Percentiles rank a stretch among this genome's conserved stretches.
Conservation (phyloP, 495 filamentous ascomycete species). For the Penicillium lividum region DNA sequence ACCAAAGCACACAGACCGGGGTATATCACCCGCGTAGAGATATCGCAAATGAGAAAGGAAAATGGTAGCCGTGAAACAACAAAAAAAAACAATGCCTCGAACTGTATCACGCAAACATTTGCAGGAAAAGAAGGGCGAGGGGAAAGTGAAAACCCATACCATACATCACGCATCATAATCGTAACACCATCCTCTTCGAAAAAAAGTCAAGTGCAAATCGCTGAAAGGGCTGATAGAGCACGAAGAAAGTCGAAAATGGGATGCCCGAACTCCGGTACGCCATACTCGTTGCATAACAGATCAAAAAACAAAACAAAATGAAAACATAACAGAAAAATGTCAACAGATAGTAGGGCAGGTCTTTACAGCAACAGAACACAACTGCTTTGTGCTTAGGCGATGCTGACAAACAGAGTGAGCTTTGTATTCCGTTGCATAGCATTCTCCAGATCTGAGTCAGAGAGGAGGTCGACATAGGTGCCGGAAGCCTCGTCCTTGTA, state of each 20-base stretch:
- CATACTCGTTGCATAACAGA: constrained; percentile 26
- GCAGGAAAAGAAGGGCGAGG: constrained; percentile 14
- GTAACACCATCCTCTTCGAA: constrained; percentile 26
- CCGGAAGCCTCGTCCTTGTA: constrained; percentile 87
- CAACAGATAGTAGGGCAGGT: too few species aligned
- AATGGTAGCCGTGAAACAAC: neutral
- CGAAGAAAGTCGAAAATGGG: constrained; percentile 11
- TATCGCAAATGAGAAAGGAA: constrained; percentile 3
- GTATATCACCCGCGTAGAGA: constrained; percentile 16
- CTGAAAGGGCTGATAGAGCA: constrained; percentile 24
- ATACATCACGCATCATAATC: constrained; percentile 33
- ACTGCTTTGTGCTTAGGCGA: constrained; percentile 37
- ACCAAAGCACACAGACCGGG: constrained; percentile 20
- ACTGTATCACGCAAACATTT: neutral
- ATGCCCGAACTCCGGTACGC: constrained; percentile 33
- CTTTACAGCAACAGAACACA: constrained; percentile 5
- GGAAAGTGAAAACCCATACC: constrained; percentile 30
- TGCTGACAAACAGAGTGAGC: constrained; percentile 75
- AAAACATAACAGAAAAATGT: neutral
- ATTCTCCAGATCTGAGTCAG: constrained; percentile 75
- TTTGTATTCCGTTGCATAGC: constrained; percentile 85
- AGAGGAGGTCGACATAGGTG: constrained; percentile 69
- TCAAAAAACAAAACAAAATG: constrained; percentile 20
- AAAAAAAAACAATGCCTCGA: neutral
- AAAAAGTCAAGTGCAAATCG: constrained; percentile 20